phyloP scores from a whole-genome alignment of 164 flowering plant genomes.

The Buxus sempervirens region DNA sequence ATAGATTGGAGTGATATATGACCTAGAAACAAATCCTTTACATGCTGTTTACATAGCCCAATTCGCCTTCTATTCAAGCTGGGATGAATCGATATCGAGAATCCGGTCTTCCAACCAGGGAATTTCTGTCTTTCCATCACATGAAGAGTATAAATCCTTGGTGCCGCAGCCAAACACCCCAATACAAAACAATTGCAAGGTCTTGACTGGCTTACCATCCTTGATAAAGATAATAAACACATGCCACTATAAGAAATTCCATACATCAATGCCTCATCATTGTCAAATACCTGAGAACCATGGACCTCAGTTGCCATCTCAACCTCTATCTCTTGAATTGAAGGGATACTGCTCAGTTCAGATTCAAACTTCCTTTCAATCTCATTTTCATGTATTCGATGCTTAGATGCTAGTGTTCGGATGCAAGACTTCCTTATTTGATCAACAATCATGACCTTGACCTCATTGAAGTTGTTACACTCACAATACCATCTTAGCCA shows the following conservation, averaged over 20 bases:
- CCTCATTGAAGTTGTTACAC: constrained; percentile 52
- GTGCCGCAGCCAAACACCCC: constrained; percentile 64
- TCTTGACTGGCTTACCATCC: constrained; percentile 53
- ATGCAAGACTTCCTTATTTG: constrained; percentile 74
- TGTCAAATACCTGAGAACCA: constrained; percentile 27
- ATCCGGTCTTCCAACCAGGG: constrained; percentile 92
- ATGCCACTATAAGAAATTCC: constrained; percentile 66
- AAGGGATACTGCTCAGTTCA: constrained; percentile 62
- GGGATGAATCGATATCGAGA: constrained; percentile 70
- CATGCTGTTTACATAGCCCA: constrained; percentile 72
- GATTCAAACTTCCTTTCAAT: constrained; percentile 64
- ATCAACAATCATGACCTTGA: constrained; percentile 48
- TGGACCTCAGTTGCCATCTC: constrained; percentile 32
- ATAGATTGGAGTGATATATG: constrained; percentile 76
- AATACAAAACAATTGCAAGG: constrained; percentile 69
- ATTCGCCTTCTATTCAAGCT: constrained; percentile 68
- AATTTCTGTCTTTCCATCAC: constrained; percentile 80
- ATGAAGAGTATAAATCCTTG: constrained; percentile 66
- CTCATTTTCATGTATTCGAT: constrained; percentile 55
- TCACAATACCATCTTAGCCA: constrained; percentile 74
- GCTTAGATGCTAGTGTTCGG: constrained; percentile 79
- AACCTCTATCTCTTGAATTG: constrained; percentile 45
- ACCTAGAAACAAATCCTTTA: constrained; percentile 81
- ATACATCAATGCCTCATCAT: constrained; percentile 57
- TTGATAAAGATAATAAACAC: constrained; percentile 69